Evolutionary conservation across 2,329 filamentous ascomycete genomes (phyloP).

Genomic region (Calonectria pseudoreteaudii): DNA sequence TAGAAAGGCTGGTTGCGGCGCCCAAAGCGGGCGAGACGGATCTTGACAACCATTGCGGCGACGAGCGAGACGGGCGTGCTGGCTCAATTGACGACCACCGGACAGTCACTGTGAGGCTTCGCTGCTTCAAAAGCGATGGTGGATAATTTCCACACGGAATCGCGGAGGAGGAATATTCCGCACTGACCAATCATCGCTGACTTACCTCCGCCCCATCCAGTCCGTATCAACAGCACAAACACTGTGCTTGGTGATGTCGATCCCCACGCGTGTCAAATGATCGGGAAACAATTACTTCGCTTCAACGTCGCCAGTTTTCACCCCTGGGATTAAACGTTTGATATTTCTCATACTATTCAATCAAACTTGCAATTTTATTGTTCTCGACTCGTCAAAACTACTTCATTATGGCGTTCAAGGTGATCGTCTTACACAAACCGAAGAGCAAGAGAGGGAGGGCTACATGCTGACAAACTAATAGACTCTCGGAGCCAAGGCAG

Average conservation of each 20-base stretch:
- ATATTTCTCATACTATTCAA: neutral
- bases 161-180: conserved; percentile 53
- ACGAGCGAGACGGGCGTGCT: conserved; percentile 13
- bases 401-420: conserved; percentile 49
- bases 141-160: conserved; percentile 45
- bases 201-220: neutral
- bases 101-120: conserved; percentile 12
- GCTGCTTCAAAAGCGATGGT: conserved; percentile 29
- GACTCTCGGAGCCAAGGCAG: conserved; percentile 90
- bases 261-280: neutral
- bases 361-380: neutral
- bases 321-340: neutral
- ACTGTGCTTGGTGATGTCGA: conserved; percentile 23
- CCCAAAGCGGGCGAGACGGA: conserved; percentile 94
- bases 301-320: neutral
- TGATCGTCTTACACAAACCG: conserved; percentile 15
- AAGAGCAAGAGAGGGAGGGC: conserved; percentile 15
- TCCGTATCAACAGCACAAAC: neutral
- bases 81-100: conserved; percentile 29
- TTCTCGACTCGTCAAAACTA: neutral
- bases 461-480: conserved; percentile 49
- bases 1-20: conserved; percentile 91
- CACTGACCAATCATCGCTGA: conserved; percentile 38
- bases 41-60: conserved; percentile 84
- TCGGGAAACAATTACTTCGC: neutral